A percentile compares a stretch with the other conserved stretches of the same genome.
These are phyloP conservation scores for Verticillium nubilum DNA, from an alignment of 2,329 filamentous ascomycete species.

Conservation along the genomic window DNA sequence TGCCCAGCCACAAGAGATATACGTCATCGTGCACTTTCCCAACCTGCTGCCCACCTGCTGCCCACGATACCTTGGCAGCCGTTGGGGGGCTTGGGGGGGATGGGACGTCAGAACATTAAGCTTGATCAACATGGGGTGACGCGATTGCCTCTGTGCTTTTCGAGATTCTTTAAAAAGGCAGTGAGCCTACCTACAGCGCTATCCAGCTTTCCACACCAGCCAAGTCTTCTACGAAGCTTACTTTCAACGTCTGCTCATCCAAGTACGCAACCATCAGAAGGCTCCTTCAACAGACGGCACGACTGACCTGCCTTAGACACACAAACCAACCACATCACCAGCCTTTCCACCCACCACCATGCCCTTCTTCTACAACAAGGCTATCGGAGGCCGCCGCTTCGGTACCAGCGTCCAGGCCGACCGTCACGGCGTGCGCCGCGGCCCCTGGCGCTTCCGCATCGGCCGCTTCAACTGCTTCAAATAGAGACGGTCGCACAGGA, in stretches of 20 bases:
- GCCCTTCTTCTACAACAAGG: conserved; percentile 42
- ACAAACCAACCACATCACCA: background rate
- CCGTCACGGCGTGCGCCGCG: conserved; percentile 39
- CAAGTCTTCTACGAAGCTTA: background rate
- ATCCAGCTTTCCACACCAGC: background rate
- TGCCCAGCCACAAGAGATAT: background rate
- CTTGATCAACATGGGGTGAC: background rate
- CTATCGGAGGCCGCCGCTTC: conserved; percentile 41
- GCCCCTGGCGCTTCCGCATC: conserved; percentile 45
- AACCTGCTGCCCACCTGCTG: background rate
- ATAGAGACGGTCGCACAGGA: conserved; percentile 3
- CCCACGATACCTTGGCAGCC: background rate
- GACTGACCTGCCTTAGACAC: background rate
- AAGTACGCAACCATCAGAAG: background rate
- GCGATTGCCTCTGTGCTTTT: background rate
- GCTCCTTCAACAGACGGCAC: background rate
- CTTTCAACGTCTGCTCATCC: background rate
- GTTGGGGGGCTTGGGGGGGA: background rate
- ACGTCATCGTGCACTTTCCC: background rate
- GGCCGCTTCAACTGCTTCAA: conserved; percentile 48
- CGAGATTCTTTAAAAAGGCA: background rate
- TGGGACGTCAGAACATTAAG: background rate
- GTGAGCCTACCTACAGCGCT: background rate
- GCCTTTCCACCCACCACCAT: conserved; percentile 27
- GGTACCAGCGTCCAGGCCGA: conserved; percentile 43